Conservation (phyloP, 1,139 yeast genomes). For the Suhomyces bokatorum region DNA sequence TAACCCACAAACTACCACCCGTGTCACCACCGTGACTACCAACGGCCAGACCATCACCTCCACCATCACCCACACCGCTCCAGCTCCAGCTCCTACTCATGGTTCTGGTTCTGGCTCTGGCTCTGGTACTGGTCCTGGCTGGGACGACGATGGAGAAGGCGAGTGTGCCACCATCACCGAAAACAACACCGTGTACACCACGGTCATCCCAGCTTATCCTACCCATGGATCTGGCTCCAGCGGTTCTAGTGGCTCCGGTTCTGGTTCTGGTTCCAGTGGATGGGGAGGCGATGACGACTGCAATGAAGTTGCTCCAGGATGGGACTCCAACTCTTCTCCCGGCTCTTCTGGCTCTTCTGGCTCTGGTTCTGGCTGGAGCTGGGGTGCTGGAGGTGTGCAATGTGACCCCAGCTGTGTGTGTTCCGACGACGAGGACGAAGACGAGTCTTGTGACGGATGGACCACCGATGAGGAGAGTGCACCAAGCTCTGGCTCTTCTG, state of each 20-base stretch:
- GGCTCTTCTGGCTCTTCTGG: constrained; percentile 5
- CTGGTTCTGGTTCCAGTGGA: constrained; percentile 4
- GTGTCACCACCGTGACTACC: constrained; percentile 2
- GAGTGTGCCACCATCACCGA: constrained; percentile 10
- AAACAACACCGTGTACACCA: constrained; percentile 9
- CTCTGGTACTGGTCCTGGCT: background rate
- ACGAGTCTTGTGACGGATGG: constrained; percentile 20
- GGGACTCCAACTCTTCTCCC: constrained; percentile 2
- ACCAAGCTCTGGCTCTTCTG: background rate
- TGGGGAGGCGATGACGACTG: constrained; percentile 22
- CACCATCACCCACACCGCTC: background rate
- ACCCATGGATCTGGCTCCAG: background rate
- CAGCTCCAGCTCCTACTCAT: constrained; percentile 1
- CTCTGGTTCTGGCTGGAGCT: background rate
- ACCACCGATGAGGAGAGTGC: constrained; percentile 52
- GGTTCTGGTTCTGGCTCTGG: background rate
- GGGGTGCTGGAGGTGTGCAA: constrained; percentile 46
- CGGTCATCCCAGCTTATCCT: constrained; percentile 1
- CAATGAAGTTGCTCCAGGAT: constrained; percentile 2
- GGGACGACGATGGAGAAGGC: constrained; percentile 11
- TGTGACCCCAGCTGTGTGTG: constrained; percentile 47
- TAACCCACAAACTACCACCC: constrained; percentile 1
- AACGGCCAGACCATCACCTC: background rate
- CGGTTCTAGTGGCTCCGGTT: background rate
- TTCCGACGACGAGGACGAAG: constrained; percentile 26